Base-by-base conservation (phyloP, 163 green algal genomes). In the Picocystis sp. region DNA sequence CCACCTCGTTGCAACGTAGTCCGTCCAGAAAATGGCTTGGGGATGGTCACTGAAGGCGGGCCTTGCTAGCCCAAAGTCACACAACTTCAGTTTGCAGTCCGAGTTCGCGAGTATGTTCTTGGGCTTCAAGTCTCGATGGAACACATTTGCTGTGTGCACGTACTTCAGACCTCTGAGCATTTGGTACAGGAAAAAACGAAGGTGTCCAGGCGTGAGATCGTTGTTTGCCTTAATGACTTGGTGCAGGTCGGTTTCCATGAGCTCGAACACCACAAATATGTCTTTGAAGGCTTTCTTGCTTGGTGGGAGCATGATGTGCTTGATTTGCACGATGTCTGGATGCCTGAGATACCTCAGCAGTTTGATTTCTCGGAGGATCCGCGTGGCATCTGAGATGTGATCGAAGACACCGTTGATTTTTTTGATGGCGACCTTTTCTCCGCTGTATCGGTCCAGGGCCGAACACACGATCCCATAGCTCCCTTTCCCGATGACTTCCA, bases 191-290 rank as follows among this genome's bases (percentile, higher is more conserved):
- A 99, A 97, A 71, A 96, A 99, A 71, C 97, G 90, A 63, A 96
- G 90, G 72, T 99, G 90, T 69, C 97, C 90, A 2, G 83, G 80
- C 9, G 90, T 97, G 25, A 99, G 72, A 72, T 99, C 90, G 61
- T 99, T 88, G 54, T 99, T 99, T 15, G 90, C 90, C 62, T 97
- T 98, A 70, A 99, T 99, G 8, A 99, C 90, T 78, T 98, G 89
- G 64, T 97, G 90, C 44, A 98, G 62, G 69, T 97, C 90, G 3
- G 89, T 96, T 69, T 98, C 90, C 81, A 97, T 92, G 11, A 96
- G 80, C 66, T 97, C 89, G 75, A 97, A 98, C 6, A 98, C 86
- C 0, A 98, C 88, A 55, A 94, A 97, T 17, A 98, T 95, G 65
- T 98, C 90, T 58, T 94, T 95, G 74, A 93, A 98, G 47, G 94